phyloP scores from a whole-genome alignment of 2,329 filamentous ascomycete species.

The Zymoseptoria pseudotritici region DNA sequence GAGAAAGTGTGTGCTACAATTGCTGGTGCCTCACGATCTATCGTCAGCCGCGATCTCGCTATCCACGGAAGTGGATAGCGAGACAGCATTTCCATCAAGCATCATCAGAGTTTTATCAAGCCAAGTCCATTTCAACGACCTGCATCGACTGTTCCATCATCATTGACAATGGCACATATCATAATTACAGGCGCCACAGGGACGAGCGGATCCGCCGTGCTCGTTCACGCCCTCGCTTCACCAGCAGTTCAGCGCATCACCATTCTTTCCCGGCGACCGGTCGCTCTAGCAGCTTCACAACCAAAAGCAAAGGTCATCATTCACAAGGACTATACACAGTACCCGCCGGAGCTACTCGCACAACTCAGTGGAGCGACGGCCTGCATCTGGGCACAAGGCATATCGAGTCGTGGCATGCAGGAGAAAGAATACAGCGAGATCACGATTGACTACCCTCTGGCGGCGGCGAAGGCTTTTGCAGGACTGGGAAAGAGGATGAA shows the following conservation, averaged over 20 bases:
- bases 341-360: conserved; percentile 50
- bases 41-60: not conserved
- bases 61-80: no score
- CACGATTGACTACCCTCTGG: conserved; percentile 59
- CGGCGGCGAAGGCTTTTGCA: conserved; percentile 55
- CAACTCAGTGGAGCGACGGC: conserved; percentile 58
- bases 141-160: not conserved
- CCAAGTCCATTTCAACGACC: not conserved
- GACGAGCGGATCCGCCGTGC: conserved; percentile 33
- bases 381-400: conserved; percentile 68
- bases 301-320: conserved; percentile 58
- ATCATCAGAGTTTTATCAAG: not conserved
- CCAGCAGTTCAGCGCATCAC: conserved; percentile 56
- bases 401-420: conserved; percentile 33
- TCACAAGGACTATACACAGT: conserved; percentile 59
- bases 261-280: conserved; percentile 58
- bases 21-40: not conserved
- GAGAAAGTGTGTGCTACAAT: not conserved
- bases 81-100: not conserved
- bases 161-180: conserved; percentile 28
- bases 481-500: conserved; percentile 51
- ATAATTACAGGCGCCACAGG: conserved; percentile 41
- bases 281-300: conserved; percentile 55
- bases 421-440: conserved; percentile 52
- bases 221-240: conserved; percentile 31